These are phyloP conservation scores for Raphanus raphanistrum DNA, from an alignment of 345 rosid genomes.

Conservation along the genomic window DNA sequence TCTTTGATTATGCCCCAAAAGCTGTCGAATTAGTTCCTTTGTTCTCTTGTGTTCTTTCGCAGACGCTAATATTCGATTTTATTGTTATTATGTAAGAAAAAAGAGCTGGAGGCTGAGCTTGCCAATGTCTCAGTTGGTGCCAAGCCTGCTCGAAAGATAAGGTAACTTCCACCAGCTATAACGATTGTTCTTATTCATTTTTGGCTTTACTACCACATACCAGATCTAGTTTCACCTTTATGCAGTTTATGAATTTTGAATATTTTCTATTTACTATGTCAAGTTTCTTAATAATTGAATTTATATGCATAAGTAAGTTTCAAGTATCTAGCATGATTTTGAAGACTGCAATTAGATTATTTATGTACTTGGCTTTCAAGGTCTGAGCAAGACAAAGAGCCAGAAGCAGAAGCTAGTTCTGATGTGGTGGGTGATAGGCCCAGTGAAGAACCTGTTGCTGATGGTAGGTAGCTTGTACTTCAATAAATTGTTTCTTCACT, in stretches of 20 bases:
- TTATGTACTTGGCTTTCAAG: slow-evolving; percentile 42
- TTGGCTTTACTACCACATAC: slow-evolving; percentile 32
- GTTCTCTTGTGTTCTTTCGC: slow-evolving; percentile 14
- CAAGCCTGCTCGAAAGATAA: slow-evolving; percentile 84
- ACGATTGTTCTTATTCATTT: not conserved
- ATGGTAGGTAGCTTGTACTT: slow-evolving; percentile 47
- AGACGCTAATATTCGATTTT: slow-evolving; percentile 10
- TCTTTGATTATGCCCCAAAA: not conserved
- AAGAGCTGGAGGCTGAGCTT: slow-evolving; percentile 99
- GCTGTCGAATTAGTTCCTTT: not conserved
- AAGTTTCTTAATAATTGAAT: slow-evolving; percentile 11
- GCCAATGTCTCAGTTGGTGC: slow-evolving; percentile 76
- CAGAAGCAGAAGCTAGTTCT: slow-evolving; percentile 71
- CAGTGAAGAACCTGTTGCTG: slow-evolving; percentile 65
- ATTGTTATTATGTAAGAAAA: slow-evolving; percentile 61
- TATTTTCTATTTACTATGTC: slow-evolving; percentile 5
- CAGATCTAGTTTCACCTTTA: not conserved
- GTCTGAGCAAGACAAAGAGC: slow-evolving; percentile 99
- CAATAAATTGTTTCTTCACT: slow-evolving; percentile 17
- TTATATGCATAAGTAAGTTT: slow-evolving; percentile 2
- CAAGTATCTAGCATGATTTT: slow-evolving; percentile 9
- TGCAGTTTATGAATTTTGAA: slow-evolving; percentile 16
- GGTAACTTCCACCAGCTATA: slow-evolving; percentile 48
- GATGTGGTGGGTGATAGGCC: slow-evolving; percentile 68
- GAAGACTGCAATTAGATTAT: slow-evolving; percentile 5